A percentile compares a stretch with the other conserved stretches of the same genome.
Evolutionary conservation across 768 basidiomycete species (phyloP).

Genomic region (Russula ochroleuca): DNA sequence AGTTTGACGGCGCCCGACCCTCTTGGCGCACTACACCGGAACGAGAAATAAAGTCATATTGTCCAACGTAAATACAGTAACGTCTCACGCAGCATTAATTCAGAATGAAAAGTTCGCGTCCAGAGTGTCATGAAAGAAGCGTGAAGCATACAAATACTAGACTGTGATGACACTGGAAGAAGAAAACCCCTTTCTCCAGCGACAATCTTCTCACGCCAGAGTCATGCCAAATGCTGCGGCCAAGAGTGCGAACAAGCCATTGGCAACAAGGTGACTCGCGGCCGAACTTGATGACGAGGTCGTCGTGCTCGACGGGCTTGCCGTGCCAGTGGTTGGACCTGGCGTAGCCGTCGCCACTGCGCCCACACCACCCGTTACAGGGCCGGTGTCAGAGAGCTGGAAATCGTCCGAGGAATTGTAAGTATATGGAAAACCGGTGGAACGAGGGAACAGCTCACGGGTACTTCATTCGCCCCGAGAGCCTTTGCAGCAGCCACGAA

Average conservation of each 20-base stretch:
- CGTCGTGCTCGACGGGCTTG: neutral
- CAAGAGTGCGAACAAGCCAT: constrained; percentile 11
- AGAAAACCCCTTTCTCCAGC: too few species aligned
- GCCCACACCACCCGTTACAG: constrained; percentile 40
- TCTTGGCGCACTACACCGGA: neutral
- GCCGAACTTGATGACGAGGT: neutral
- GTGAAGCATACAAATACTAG: too few species aligned
- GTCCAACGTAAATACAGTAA: neutral
- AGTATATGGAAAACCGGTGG: too few species aligned
- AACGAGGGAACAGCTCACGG: constrained; percentile 32
- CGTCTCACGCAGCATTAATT: neutral
- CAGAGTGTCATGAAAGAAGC: neutral
- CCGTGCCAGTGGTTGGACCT: neutral
- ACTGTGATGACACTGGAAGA: neutral
- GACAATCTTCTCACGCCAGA: constrained; percentile 1
- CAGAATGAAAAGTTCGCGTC: neutral
- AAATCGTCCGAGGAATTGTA: neutral
- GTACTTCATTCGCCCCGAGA: constrained; percentile 36
- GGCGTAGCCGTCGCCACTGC: constrained; percentile 23
- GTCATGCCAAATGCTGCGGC: constrained; percentile 7
- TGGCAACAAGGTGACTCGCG: constrained; percentile 6
- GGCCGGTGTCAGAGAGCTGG: constrained; percentile 40
- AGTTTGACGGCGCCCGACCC: too few species aligned
- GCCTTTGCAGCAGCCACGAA: constrained; percentile 42
- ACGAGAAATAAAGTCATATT: neutral